Evolutionary conservation across 768 basidiomycete species (phyloP).

Genomic region (Lyophyllum atratum): DNA sequence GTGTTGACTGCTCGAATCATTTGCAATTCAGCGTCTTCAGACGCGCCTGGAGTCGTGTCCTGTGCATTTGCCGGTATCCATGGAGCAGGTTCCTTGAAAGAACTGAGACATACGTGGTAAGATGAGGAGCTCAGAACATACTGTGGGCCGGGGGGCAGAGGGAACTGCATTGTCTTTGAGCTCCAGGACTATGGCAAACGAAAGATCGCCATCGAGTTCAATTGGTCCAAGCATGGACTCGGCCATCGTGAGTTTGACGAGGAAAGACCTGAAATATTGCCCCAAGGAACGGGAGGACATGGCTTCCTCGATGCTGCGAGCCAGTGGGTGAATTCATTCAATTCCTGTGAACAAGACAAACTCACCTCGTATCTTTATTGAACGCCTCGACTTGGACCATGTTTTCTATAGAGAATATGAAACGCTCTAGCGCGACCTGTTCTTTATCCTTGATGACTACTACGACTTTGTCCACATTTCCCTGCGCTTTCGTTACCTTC

Average conservation of each 20-base stretch:
- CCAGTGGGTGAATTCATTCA: neutral
- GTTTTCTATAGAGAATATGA: constrained; percentile 83
- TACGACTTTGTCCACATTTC: constrained; percentile 76
- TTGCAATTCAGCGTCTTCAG: constrained; percentile 71
- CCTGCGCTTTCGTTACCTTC: constrained; percentile 42
- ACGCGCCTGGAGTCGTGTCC: constrained; percentile 66
- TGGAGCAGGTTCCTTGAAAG: constrained; percentile 60
- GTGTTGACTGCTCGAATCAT: constrained; percentile 82
- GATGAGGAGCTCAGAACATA: constrained; percentile 12
- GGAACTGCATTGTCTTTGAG: constrained; percentile 68
- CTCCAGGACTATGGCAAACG: constrained; percentile 85
- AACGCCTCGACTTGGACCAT: constrained; percentile 74
- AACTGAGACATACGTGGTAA: neutral
- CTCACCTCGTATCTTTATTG: constrained; percentile 69
- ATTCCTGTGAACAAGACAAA: neutral
- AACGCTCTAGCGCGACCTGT: constrained; percentile 84
- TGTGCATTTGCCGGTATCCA: constrained; percentile 78
- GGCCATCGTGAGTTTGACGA: constrained; percentile 79
- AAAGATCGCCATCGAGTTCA: constrained; percentile 59
- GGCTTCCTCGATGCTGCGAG: constrained; percentile 64
- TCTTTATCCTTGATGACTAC: constrained; percentile 84
- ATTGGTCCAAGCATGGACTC: constrained; percentile 70
- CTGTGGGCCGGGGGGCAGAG: constrained; percentile 49
- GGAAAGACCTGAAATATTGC: constrained; percentile 81
- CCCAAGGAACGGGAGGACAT: constrained; percentile 64